Base-by-base conservation (phyloP, 257 asterid genomes). In the Nicotiana tabacum region DNA sequence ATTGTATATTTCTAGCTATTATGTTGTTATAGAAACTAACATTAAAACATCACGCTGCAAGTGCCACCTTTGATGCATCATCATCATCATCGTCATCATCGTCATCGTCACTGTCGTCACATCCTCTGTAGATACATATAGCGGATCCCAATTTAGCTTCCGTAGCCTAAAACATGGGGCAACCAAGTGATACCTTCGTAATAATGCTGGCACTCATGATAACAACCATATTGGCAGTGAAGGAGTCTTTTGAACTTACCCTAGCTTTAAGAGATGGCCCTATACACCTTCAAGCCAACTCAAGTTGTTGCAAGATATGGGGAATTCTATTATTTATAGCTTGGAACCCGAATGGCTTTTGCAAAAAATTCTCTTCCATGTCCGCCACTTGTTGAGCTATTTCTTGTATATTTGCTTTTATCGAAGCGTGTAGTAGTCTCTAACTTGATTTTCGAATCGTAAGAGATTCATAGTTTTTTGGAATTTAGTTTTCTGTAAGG, bases 61-160 rank as follows among this genome's bases (percentile, higher is more conserved):
- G 79, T 46, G 79, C 61, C 15, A 74, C 51, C 51, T 48, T 74
- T 72, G 79, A 72, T 24, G 79, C 79, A 72, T 46, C 61, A 46
- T 43, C 78, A 6, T 46, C 61, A 0, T 70, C 78, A 4, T 72
- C 37, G 2, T 24, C 78, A 5, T 39, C 37, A 3, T 64, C 78
- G 32, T 21, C 21, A 21, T 21, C 21, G 21, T 21, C 21, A 9
- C 78, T 46, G 43, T 37, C 8, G 8, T 74, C 79, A 48, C 24
- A 46, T 46, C 6, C 24, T 24, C 15, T 24, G 9, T 1, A 9
- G 61, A 43, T 12, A 13, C 39, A 48, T 24, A 72, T 46, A 12
- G 7, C 27, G 4, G 15, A 72, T 72, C 79, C 79, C 39, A 72
- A 27, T 39, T 46, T 48, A 72, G 39, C 24, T 46, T 72, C 39